Evolutionary conservation across 2,329 filamentous ascomycete species (phyloP).

Genomic region (Gremmenia infestans): DNA sequence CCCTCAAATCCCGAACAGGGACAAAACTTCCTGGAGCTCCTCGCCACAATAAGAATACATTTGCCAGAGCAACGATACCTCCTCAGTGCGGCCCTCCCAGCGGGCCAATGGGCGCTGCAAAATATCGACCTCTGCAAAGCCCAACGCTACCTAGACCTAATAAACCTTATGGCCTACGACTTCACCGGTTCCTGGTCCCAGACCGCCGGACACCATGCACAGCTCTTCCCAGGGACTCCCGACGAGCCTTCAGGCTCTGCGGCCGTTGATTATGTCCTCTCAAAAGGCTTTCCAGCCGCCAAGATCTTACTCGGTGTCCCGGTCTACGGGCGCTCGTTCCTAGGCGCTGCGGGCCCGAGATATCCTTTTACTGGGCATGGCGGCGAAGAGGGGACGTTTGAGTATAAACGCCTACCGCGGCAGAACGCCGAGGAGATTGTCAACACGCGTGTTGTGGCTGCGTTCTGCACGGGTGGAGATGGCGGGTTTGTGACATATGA

Average conservation of each 20-base stretch:
- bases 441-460: slow-evolving; percentile 63
- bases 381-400: slow-evolving; percentile 66
- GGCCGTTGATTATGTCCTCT: slow-evolving; percentile 60
- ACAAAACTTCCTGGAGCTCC: slow-evolving; percentile 62
- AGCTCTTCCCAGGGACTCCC: slow-evolving; percentile 57
- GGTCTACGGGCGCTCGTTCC: slow-evolving; percentile 70
- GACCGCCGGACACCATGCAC: slow-evolving; percentile 68
- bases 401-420: slow-evolving; percentile 66
- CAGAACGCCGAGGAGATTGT: slow-evolving; percentile 58
- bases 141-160: slow-evolving; percentile 62
- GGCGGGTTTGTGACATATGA: slow-evolving; percentile 79
- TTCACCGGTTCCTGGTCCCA: slow-evolving; percentile 67
- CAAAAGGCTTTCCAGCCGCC: slow-evolving; percentile 59
- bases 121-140: slow-evolving; percentile 62
- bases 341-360: slow-evolving; percentile 59
- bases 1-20: slow-evolving; percentile 63
- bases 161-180: slow-evolving; percentile 80
- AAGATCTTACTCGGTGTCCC: slow-evolving; percentile 75
- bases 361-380: slow-evolving; percentile 51
- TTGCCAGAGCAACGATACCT: slow-evolving; percentile 66
- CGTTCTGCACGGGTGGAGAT: slow-evolving; percentile 67
- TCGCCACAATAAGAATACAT: slow-evolving; percentile 60
- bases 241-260: slow-evolving; percentile 62
- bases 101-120: slow-evolving; percentile 58
- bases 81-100: slow-evolving; percentile 68